Evolutionary conservation across 2,329 filamentous ascomycete genomes (phyloP), one percentile per base, ranked within the genome.

Genomic region (Thelonectria olida): DNA sequence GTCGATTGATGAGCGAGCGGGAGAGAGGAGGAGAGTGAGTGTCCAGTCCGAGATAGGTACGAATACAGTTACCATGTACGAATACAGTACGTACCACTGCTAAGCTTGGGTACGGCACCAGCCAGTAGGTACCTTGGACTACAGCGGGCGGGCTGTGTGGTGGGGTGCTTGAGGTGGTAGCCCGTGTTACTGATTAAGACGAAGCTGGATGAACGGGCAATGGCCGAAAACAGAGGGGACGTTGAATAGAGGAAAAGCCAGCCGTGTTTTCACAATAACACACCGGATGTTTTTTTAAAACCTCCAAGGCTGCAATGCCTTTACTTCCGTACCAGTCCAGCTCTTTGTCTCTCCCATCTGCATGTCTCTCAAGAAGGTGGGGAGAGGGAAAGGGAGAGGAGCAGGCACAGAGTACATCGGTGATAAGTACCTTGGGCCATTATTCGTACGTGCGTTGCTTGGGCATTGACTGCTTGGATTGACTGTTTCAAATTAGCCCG

Each of bases 401-500:
- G 34, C 34, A 36, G 55, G 31, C 31, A 34, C 31, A 13, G 31
- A 34, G 45, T 60, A 55, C 58, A 17, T 47, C 25, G 15, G 27
- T 12, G 27, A 27, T 38, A 51, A 54, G 58, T 60, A 60, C 58
- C 45, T 47, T 36, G n/a, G 51, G 22, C 49, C 51, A 28, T 27
- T 22, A 41, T 55, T 17, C 39, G 58, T 51, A 55, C 58, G 58
- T 60, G 58, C 52, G 51, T 23, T n/a, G 20, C 52, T 60, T 60
- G 58, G 58, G 58, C 58, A 55, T 60, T 51, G 58, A 60, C 54
- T 64, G 58, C 45, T 42, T 56, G 52, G 51, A 51, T 59, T 65
- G 50, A 60, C 53, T 69, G 72, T 74, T 73, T 74, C 72, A 69
- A 67, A 68, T 69, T 70, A 68, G 67, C 59, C 58, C 64, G 57